Evolutionary conservation across 495 filamentous ascomycete species (phyloP).

Genomic region (Penicillium riverlandense): DNA sequence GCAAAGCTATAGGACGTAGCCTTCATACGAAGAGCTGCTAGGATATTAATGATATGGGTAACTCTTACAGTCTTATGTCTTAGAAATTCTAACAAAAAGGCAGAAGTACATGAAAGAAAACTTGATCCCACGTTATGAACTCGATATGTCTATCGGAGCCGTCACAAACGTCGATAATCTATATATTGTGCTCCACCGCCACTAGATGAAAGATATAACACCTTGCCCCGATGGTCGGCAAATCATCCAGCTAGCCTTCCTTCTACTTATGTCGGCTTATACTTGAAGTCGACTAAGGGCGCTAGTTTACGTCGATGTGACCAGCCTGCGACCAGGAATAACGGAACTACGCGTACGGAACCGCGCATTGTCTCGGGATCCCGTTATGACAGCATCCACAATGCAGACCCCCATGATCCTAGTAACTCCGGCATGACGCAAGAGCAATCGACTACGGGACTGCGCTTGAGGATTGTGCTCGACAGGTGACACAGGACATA

Average conservation of each 20-base stretch:
- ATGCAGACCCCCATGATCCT: too few relatives aligned
- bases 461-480: too few relatives aligned
- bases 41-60: conserved; percentile 3
- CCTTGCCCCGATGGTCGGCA: conserved; percentile 7
- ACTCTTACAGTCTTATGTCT: background rate
- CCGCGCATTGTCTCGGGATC: too few relatives aligned
- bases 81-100: background rate
- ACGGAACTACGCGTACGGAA: too few relatives aligned
- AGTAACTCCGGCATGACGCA: too few relatives aligned
- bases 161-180: conserved; percentile 11
- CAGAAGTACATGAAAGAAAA: conserved; percentile 7
- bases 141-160: conserved; percentile 4
- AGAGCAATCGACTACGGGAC: too few relatives aligned
- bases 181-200: conserved; percentile 7
- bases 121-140: conserved; percentile 4
- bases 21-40: conserved; percentile 2
- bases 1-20: conserved; percentile 3
- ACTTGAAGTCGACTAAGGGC: conserved; percentile 4
- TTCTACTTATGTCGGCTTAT: conserved; percentile 7
- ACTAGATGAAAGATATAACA: conserved; percentile 5
- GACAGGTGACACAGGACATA: too few relatives aligned
- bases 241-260: conserved; percentile 7
- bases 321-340: too few relatives aligned
- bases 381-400: too few relatives aligned
- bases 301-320: conserved; percentile 1